Evolutionary conservation across 1,284 basidiomycete genomes (phyloP).

Genomic region (Ceratobasidium sp.): DNA sequence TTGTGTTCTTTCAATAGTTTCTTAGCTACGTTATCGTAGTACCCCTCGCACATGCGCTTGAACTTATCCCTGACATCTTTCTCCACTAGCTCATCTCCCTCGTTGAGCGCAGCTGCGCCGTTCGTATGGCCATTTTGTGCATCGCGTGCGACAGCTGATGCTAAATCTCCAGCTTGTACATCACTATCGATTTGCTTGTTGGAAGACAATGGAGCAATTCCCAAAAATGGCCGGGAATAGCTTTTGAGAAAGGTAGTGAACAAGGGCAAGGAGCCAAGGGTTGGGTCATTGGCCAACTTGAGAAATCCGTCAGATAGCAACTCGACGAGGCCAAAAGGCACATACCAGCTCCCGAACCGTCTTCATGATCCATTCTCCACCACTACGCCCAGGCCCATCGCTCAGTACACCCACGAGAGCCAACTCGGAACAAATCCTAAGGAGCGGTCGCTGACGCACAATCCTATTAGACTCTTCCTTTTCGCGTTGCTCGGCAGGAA

Average conservation of each 20-base stretch:
- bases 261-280: slow-evolving; percentile 83
- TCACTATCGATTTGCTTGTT: slow-evolving; percentile 64
- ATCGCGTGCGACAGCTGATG: slow-evolving; percentile 38
- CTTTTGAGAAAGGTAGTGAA: slow-evolving; percentile 85
- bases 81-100: slow-evolving; percentile 75
- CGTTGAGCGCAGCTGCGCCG: slow-evolving; percentile 52
- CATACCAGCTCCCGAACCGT: slow-evolving; percentile 80
- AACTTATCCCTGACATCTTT: slow-evolving; percentile 87
- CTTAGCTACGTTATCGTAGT: slow-evolving; percentile 91
- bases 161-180: slow-evolving; percentile 58
- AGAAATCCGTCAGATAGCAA: slow-evolving; percentile 10
- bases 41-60: slow-evolving; percentile 90
- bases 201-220: slow-evolving; percentile 64
- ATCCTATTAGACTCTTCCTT: slow-evolving; percentile 89
- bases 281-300: slow-evolving; percentile 86
- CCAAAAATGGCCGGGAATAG: slow-evolving; percentile 82
- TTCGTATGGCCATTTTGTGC: slow-evolving; percentile 40
- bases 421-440: slow-evolving; percentile 89
- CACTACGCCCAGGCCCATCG: slow-evolving; percentile 69
- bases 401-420: slow-evolving; percentile 84
- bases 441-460: slow-evolving; percentile 79
- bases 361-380: slow-evolving; percentile 88
- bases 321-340: slow-evolving; percentile 39
- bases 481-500: slow-evolving; percentile 83
- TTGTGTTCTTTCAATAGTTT: slow-evolving; percentile 91